Evolutionary conservation across 2,329 filamentous ascomycete species (phyloP).

Genomic region (Zarea fungicola): DNA sequence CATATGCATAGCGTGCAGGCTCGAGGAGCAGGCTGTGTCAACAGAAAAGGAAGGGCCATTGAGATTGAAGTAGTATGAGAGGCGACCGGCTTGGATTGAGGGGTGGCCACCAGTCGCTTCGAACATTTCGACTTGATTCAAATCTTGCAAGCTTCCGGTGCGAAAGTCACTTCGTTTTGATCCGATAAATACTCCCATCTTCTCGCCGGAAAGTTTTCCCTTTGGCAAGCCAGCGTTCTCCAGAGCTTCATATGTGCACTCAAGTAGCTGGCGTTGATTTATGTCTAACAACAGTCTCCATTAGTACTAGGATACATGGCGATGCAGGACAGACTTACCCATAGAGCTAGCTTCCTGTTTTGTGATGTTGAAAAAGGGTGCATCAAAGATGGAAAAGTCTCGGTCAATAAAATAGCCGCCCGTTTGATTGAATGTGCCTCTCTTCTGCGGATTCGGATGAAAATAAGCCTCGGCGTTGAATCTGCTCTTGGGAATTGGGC

Average conservation of each 20-base stretch:
- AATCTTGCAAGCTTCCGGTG: conserved; percentile 38
- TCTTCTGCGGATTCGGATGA: conserved; percentile 39
- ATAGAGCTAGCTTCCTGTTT: conserved; percentile 46
- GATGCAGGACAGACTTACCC: conserved; percentile 20
- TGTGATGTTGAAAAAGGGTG: conserved; percentile 48
- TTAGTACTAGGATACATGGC: background rate
- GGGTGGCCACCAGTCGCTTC: conserved; percentile 46
- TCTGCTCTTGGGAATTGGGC: conserved; percentile 38
- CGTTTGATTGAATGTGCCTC: conserved; percentile 32
- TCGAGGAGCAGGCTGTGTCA: conserved; percentile 49
- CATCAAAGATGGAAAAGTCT: conserved; percentile 44
- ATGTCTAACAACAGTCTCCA: conserved; percentile 33
- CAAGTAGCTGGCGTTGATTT: conserved; percentile 47
- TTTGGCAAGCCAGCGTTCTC: conserved; percentile 44
- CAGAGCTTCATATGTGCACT: conserved; percentile 50
- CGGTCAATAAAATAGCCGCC: conserved; percentile 39
- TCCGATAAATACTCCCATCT: conserved; percentile 47
- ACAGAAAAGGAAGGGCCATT: conserved; percentile 47
- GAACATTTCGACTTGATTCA: conserved; percentile 45
- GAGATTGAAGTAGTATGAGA: conserved; percentile 52
- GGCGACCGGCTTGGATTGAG: conserved; percentile 48
- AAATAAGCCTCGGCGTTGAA: conserved; percentile 40
- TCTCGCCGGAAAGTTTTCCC: conserved; percentile 40
- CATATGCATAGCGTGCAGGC: conserved; percentile 43
- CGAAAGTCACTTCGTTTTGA: conserved; percentile 45